Percentiles rank a stretch among this genome's conserved stretches.
These are phyloP conservation scores for Teunomyces funiuensis DNA, from an alignment of 805 yeast species.

Conservation along the genomic window DNA sequence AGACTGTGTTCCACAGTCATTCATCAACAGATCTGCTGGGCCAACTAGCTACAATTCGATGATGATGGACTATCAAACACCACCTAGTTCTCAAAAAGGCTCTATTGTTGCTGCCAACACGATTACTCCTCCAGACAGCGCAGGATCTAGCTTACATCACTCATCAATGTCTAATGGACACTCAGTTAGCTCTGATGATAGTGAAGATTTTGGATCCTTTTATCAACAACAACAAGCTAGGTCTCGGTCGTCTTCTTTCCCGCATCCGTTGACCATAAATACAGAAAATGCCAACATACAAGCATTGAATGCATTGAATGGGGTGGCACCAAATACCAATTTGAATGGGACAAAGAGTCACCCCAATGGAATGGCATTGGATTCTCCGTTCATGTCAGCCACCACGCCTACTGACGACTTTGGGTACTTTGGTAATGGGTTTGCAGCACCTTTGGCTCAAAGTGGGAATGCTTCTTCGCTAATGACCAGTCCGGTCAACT, in stretches of 20 bases:
- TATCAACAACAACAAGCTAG: slow-evolving; percentile 18
- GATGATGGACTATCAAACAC: slow-evolving; percentile 44
- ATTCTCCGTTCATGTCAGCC: slow-evolving; percentile 44
- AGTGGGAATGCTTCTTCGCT: slow-evolving; percentile 10
- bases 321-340: slow-evolving; percentile 8
- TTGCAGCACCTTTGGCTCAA: slow-evolving; percentile 2
- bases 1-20: slow-evolving; percentile 43
- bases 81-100: slow-evolving; percentile 35
- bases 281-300: slow-evolving; percentile 33
- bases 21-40: slow-evolving; percentile 33
- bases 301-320: slow-evolving; percentile 23
- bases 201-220: slow-evolving; percentile 31
- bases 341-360: background rate
- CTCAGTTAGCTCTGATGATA: slow-evolving; percentile 17
- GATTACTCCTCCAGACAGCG: slow-evolving; percentile 13
- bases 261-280: slow-evolving; percentile 38
- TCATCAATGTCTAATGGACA: slow-evolving; percentile 8
- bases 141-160: slow-evolving; percentile 8
- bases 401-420: slow-evolving; percentile 37
- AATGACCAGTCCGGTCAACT: slow-evolving; percentile 16
- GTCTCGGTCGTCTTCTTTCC: slow-evolving; percentile 25
- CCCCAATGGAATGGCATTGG: slow-evolving; percentile 23
- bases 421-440: slow-evolving; percentile 27
- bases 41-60: slow-evolving; percentile 29
- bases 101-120: slow-evolving; percentile 19